These are phyloP conservation scores for Rhododendron williamsianum DNA, from an alignment of 148 eudicot species.

Conservation along the genomic window DNA sequence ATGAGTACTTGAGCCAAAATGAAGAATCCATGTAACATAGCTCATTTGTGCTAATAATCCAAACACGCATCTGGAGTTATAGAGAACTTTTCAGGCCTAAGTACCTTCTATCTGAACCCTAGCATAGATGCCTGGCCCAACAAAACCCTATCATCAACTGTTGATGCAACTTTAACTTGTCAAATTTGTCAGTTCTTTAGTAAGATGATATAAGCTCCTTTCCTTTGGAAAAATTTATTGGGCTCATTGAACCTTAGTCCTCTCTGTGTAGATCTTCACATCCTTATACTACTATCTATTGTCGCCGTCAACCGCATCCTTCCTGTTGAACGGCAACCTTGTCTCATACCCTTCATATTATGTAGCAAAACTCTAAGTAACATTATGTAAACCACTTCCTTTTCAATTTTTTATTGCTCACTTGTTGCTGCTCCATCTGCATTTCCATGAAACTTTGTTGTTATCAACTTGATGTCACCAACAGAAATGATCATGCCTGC, in stretches of 20 bases:
- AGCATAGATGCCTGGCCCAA: not conserved
- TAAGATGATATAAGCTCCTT: not conserved
- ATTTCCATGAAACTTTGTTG: not conserved
- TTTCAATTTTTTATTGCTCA: not conserved
- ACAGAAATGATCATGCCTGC: not conserved
- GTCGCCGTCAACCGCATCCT: not conserved
- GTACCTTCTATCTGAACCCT: not conserved
- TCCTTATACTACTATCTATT: not conserved
- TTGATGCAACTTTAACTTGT: not conserved
- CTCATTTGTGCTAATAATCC: not conserved
- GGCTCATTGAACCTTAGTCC: not conserved
- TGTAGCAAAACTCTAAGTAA: not conserved
- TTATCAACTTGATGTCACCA: not conserved
- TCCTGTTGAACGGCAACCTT: not conserved
- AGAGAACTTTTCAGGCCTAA: not conserved
- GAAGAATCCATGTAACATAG: not conserved
- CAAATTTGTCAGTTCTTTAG: not conserved
- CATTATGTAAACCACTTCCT: not conserved
- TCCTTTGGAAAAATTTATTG: not conserved
- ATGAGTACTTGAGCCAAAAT: not conserved
- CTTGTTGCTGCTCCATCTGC: not conserved
- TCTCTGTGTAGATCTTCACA: not conserved
- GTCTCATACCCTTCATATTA: not conserved
- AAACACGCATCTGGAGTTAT: not conserved
- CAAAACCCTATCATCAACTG: not conserved